phyloP scores from a whole-genome alignment of 2,329 filamentous ascomycete genomes.

The Chrysoporthe puriensis region DNA sequence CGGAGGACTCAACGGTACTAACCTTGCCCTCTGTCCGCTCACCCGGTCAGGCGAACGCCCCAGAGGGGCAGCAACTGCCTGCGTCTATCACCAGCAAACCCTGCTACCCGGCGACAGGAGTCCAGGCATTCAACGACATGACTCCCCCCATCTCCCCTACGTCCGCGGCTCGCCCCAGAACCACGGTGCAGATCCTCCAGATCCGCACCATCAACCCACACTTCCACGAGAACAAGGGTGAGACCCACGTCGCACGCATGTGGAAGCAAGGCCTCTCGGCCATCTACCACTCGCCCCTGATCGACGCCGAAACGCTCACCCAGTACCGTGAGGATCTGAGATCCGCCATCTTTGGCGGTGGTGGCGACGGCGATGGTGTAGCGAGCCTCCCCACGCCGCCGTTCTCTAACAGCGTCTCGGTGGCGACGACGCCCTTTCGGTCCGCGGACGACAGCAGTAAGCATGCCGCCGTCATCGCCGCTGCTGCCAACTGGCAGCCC shows the following conservation, averaged over 20 bases:
- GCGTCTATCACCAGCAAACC: neutral
- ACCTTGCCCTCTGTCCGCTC: neutral
- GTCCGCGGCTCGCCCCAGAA: too few species aligned
- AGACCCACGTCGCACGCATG: conserved; percentile 37
- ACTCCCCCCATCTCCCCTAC: conserved; percentile 1
- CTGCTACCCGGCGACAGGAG: neutral
- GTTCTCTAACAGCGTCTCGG: neutral
- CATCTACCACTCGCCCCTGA: conserved; percentile 35
- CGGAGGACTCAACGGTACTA: neutral
- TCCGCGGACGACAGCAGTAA: neutral
- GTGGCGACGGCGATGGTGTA: neutral
- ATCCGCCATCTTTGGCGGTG: conserved; percentile 6
- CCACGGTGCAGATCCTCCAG: conserved; percentile 35
- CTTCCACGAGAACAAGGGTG: conserved; percentile 37
- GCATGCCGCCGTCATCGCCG: neutral
- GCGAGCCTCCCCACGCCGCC: conserved; percentile 1
- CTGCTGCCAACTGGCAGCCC: conserved; percentile 6
- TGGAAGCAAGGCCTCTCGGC: conserved; percentile 37
- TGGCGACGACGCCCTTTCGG: neutral
- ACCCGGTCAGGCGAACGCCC: neutral
- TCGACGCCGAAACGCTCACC: conserved; percentile 6
- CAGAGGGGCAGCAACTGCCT: neutral
- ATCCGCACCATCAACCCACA: conserved; percentile 39
- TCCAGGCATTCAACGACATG: neutral
- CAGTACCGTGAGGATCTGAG: conserved; percentile 15